phyloP scores from a whole-genome alignment of 495 filamentous ascomycete genomes.

The Aspergillus funiculosus region DNA sequence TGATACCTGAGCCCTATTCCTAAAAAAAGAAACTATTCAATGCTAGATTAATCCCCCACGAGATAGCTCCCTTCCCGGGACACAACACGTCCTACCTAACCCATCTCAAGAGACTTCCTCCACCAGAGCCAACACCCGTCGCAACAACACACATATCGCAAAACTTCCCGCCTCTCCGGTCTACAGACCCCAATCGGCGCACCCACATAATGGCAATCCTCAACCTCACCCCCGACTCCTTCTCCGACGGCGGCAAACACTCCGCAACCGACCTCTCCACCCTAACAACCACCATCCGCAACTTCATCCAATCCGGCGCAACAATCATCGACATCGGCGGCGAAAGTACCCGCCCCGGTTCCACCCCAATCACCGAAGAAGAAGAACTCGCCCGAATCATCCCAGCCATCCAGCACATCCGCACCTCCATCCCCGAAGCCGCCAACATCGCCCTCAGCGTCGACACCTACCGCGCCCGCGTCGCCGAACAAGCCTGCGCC shows the following conservation, averaged over 20 bases:
- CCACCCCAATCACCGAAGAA: conserved; percentile 54
- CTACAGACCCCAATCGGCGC: conserved; percentile 55
- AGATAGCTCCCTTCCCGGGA: conserved; percentile 39
- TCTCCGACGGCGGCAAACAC: conserved; percentile 82
- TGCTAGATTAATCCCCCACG: conserved; percentile 57
- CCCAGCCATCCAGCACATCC: conserved; percentile 69
- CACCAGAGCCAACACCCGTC: conserved; percentile 44
- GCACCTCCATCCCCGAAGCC: conserved; percentile 53
- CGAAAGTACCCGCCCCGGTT: conserved; percentile 79
- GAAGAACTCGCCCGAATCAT: conserved; percentile 77
- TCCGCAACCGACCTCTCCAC: conserved; percentile 31
- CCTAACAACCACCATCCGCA: conserved; percentile 46
- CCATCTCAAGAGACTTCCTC: conserved; percentile 61
- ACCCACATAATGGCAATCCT: conserved; percentile 91
- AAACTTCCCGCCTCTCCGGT: conserved; percentile 52
- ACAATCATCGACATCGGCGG: conserved; percentile 90
- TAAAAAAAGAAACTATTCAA: background rate
- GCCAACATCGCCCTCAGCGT: conserved; percentile 66
- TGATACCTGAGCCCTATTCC: too few species aligned
- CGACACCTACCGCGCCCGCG: conserved; percentile 85
- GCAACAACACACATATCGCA: conserved; percentile 66
- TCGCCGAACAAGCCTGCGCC: conserved; percentile 72
- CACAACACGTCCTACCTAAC: conserved; percentile 36
- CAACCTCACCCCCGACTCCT: conserved; percentile 94
- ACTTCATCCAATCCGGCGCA: conserved; percentile 60